Evolutionary conservation across 352 stramenopile species (phyloP).

Genomic region (Globisporangium nodosum): DNA sequence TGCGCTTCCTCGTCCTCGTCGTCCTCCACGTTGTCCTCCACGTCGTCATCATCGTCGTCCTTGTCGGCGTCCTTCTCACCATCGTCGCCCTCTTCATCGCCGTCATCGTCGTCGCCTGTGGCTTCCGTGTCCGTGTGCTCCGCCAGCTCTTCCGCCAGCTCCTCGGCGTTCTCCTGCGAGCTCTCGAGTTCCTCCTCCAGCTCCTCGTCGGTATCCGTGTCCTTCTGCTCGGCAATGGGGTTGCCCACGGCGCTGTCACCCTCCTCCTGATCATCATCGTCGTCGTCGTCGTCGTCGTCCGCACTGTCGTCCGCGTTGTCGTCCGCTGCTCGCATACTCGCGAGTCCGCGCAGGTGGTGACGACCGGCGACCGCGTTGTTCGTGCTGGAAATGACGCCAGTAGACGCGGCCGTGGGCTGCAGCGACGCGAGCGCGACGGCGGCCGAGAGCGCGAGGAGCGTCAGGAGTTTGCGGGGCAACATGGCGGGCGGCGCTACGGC

Average conservation of each 20-base stretch:
- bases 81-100: not conserved
- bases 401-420: not conserved
- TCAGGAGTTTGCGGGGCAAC: slow-evolving; percentile 7
- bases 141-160: slow-evolving; percentile 6
- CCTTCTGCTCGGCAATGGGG: not conserved
- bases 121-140: slow-evolving; percentile 2
- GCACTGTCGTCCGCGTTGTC: not conserved
- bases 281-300: slow-evolving; percentile 2
- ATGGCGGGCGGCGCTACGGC: not conserved
- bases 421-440: slow-evolving; percentile 1
- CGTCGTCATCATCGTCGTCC: too few species aligned
- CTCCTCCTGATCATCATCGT: not conserved
- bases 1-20: slow-evolving; percentile 5
- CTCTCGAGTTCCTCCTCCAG: not conserved
- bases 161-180: slow-evolving; percentile 1
- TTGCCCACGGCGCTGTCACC: not conserved
- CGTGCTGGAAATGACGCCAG: too few species aligned
- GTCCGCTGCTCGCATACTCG: not conserved
- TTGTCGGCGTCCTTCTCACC: too few species aligned
- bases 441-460: slow-evolving; percentile 8
- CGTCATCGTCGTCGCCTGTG: not conserved
- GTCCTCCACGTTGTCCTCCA: too few species aligned
- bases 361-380: too few species aligned
- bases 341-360: slow-evolving; percentile 7
- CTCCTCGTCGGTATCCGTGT: too few species aligned